phyloP scores from a whole-genome alignment of 495 filamentous ascomycete genomes.

The Aspergillus panamensis region DNA sequence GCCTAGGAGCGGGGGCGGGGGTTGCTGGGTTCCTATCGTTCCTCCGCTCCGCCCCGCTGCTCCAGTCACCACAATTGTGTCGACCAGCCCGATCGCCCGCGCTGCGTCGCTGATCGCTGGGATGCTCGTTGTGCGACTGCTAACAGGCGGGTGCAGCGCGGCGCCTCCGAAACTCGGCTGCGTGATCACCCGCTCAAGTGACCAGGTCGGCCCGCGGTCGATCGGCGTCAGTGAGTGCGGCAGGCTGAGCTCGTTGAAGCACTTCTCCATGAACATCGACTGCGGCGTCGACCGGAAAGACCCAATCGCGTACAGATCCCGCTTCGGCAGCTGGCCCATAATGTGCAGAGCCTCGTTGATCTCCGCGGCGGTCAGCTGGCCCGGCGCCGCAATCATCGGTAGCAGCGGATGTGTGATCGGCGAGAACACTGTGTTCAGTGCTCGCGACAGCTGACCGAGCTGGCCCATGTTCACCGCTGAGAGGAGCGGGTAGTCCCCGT shows the following conservation, averaged over 20 bases:
- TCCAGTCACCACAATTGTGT: constrained; percentile 62
- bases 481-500: constrained; percentile 61
- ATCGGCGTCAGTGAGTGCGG: constrained; percentile 75
- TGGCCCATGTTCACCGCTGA: constrained; percentile 85
- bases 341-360: constrained; percentile 74
- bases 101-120: constrained; percentile 68
- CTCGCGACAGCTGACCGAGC: constrained; percentile 73
- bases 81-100: constrained; percentile 69
- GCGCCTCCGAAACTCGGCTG: constrained; percentile 75
- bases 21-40: neutral
- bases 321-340: constrained; percentile 76
- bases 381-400: constrained; percentile 79
- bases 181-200: constrained; percentile 61
- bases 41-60: neutral
- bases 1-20: constrained; percentile 52
- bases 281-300: constrained; percentile 67
- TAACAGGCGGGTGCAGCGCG: constrained; percentile 67
- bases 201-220: constrained; percentile 61
- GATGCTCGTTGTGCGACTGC: constrained; percentile 50
- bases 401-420: constrained; percentile 82
- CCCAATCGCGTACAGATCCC: constrained; percentile 74
- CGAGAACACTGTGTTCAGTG: constrained; percentile 77
- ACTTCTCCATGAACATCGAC: constrained; percentile 82
- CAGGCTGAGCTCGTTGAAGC: constrained; percentile 82
- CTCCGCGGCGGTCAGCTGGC: constrained; percentile 77